Conservation (phyloP, 2,329 filamentous ascomycete species). For the Lachnellula suecica region DNA sequence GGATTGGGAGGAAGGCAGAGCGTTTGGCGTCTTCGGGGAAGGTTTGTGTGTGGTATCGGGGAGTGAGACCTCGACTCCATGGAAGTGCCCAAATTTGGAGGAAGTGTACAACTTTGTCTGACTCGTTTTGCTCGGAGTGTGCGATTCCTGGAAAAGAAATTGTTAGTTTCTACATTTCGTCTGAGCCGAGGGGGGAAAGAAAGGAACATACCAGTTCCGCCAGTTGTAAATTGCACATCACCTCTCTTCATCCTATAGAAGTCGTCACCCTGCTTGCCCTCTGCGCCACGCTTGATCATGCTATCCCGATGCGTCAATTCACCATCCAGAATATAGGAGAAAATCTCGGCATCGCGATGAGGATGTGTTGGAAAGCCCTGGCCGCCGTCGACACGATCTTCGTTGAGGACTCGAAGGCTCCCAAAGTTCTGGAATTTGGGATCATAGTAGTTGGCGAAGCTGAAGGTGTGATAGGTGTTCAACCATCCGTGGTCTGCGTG, state of each 20-base stretch:
- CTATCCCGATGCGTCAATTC: slow-evolving; percentile 86
- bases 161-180: slow-evolving; percentile 16
- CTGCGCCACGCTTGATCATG: slow-evolving; percentile 71
- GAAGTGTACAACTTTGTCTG: slow-evolving; percentile 72
- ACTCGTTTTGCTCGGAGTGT: slow-evolving; percentile 82
- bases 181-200: background rate
- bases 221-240: slow-evolving; percentile 87
- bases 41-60: slow-evolving; percentile 72
- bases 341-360: slow-evolving; percentile 87
- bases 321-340: slow-evolving; percentile 81
- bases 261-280: slow-evolving; percentile 53
- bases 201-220: slow-evolving; percentile 61
- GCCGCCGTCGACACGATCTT: slow-evolving; percentile 75
- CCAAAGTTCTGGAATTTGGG: slow-evolving; percentile 69
- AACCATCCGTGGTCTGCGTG: slow-evolving; percentile 86
- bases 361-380: slow-evolving; percentile 82
- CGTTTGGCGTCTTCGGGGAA: slow-evolving; percentile 74
- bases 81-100: slow-evolving; percentile 87
- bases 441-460: slow-evolving; percentile 65
- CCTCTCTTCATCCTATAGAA: slow-evolving; percentile 73
- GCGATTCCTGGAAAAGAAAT: slow-evolving; percentile 56
- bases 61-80: slow-evolving; percentile 69
- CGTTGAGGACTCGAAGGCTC: slow-evolving; percentile 80
- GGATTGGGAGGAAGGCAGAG: slow-evolving; percentile 69
- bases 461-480: slow-evolving; percentile 84